phyloP scores from a whole-genome alignment of 768 basidiomycete genomes.

The Tephrocybe sp. region DNA sequence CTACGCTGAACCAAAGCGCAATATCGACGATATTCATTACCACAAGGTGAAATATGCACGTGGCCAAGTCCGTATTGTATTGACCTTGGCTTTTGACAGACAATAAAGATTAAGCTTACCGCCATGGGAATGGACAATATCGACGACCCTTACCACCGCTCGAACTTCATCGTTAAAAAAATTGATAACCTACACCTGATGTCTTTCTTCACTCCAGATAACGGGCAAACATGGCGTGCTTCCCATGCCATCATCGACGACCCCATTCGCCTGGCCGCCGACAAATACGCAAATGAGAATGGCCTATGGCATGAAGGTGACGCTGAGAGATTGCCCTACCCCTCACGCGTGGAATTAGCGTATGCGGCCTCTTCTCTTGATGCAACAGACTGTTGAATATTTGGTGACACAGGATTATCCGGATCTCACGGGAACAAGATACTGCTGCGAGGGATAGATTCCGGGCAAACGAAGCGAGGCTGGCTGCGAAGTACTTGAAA shows the following conservation, averaged over 20 bases:
- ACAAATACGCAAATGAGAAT: not conserved
- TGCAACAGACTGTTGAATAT: too few relatives aligned
- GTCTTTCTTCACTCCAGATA: conserved; percentile 1
- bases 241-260: conserved; percentile 5
- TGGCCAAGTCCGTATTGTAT: too few relatives aligned
- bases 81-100: too few relatives aligned
- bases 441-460: too few relatives aligned
- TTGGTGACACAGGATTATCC: too few relatives aligned
- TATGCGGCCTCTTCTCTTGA: not conserved
- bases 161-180: conserved; percentile 3
- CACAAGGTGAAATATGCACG: too few relatives aligned
- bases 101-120: not conserved
- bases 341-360: not conserved
- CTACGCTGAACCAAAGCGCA: too few relatives aligned
- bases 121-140: not conserved
- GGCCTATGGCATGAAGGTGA: not conserved
- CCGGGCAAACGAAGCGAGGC: too few relatives aligned
- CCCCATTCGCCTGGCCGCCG: not conserved
- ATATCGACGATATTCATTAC: too few relatives aligned
- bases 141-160: conserved; percentile 1
- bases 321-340: not conserved
- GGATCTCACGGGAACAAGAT: too few relatives aligned
- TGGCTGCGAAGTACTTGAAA: too few relatives aligned
- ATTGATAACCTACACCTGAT: not conserved
- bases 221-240: conserved; percentile 1